phyloP scores from a whole-genome alignment of 2,329 filamentous ascomycete species.

The Gaeumannomyces sp. region DNA sequence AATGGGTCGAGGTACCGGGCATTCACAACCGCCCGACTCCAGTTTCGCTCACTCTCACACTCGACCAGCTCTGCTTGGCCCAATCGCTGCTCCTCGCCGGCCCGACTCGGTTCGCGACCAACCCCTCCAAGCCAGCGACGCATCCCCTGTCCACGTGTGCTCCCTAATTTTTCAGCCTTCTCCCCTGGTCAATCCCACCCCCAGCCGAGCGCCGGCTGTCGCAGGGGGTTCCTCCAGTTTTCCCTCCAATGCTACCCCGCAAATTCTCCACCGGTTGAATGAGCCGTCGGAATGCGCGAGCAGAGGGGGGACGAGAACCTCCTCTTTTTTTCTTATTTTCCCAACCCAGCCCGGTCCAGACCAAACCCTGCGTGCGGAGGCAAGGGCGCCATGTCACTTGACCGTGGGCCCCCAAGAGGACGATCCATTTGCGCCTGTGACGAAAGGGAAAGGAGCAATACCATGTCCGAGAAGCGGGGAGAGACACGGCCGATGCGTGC shows the following conservation, averaged over 20 bases:
- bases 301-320: not conserved
- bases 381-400: not conserved
- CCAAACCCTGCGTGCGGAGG: not conserved
- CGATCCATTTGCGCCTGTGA: not conserved
- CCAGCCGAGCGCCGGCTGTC: not conserved
- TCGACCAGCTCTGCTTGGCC: too few relatives aligned
- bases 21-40: not conserved
- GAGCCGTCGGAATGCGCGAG: not conserved
- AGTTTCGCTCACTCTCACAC: too few relatives aligned
- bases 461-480: not conserved
- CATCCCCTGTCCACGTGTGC: not conserved
- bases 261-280: constrained; percentile 1
- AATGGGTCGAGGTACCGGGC: not conserved
- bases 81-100: not conserved
- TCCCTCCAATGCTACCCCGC: not conserved
- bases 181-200: not conserved
- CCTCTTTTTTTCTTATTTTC: not conserved
- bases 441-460: not conserved
- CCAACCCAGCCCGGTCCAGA: not conserved
- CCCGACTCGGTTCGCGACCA: not conserved
- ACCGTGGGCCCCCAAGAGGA: not conserved
- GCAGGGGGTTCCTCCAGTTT: not conserved
- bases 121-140: not conserved
- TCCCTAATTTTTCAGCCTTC: not conserved
- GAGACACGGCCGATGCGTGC: not conserved